Conservation (phyloP, 768 basidiomycete species). For the Suillus variegatus region DNA sequence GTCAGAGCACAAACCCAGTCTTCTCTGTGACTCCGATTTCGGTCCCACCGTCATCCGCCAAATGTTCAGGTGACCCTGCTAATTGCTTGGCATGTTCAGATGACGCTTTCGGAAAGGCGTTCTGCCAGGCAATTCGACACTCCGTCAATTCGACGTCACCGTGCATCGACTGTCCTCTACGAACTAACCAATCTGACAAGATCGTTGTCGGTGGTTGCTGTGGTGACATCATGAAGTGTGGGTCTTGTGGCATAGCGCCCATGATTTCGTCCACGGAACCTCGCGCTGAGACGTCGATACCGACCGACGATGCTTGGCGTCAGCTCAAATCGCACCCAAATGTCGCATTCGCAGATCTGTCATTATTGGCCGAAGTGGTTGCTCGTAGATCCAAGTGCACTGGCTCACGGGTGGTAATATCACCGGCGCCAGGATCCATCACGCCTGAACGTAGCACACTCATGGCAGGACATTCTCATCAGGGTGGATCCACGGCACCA, state of each 20-base stretch:
- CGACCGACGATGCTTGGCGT: constrained; percentile 83
- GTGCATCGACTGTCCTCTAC: constrained; percentile 59
- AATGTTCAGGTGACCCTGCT: constrained; percentile 83
- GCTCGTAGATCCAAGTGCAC: constrained; percentile 78
- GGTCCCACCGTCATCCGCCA: constrained; percentile 34
- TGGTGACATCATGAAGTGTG: constrained; percentile 33
- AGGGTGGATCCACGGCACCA: constrained; percentile 11
- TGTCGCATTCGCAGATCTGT: constrained; percentile 79
- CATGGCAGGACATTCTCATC: constrained; percentile 13
- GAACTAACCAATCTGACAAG: constrained; percentile 25
- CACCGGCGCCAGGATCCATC: constrained; percentile 49
- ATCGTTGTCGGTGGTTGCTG: constrained; percentile 38
- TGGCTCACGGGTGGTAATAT: constrained; percentile 66
- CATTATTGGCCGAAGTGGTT: constrained; percentile 86
- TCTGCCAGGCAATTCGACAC: constrained; percentile 75
- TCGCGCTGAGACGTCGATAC: constrained; percentile 53
- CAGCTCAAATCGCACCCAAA: constrained; percentile 88
- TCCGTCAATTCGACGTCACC: constrained; percentile 52
- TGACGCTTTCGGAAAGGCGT: constrained; percentile 85
- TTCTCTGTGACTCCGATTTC: constrained; percentile 50
- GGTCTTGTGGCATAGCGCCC: constrained; percentile 35
- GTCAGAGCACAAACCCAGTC: constrained; percentile 44
- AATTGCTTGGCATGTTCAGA: constrained; percentile 86
- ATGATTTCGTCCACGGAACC: constrained; percentile 24
- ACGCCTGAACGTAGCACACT: constrained; percentile 44